phyloP scores from a whole-genome alignment of 805 yeast genomes.

The Wickerhamomyces hampshirensis region DNA sequence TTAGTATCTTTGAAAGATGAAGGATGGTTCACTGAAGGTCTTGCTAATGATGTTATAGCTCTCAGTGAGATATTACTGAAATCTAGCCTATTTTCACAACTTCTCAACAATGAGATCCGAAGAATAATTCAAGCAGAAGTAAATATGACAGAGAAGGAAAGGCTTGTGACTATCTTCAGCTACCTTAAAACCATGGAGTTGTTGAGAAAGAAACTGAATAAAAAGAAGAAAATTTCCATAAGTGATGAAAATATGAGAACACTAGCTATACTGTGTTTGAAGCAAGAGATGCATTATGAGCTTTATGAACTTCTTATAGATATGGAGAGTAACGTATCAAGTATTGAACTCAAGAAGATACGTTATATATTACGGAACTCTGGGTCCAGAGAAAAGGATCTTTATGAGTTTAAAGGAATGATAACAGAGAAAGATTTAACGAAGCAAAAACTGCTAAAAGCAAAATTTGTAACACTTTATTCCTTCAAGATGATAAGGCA shows the following conservation, averaged over 20 bases:
- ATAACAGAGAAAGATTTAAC: constrained; percentile 2
- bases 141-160: too few species aligned
- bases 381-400: not conserved
- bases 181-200: too few species aligned
- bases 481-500: constrained; percentile 11
- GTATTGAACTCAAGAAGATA: not conserved
- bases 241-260: not conserved
- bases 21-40: not conserved
- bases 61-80: not conserved
- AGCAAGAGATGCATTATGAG: not conserved
- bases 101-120: not conserved
- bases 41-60: not conserved
- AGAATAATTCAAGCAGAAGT: not conserved
- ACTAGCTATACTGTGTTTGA: not conserved
- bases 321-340: constrained; percentile 1
- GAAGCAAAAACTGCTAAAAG: not conserved
- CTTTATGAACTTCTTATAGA: not conserved
- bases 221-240: not conserved
- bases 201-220: too few species aligned
- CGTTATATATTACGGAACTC: constrained; percentile 8
- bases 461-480: constrained; percentile 9
- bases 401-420: constrained; percentile 9
- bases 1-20: not conserved
- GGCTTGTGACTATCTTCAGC: too few species aligned
- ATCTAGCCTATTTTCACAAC: not conserved